Base-by-base conservation (phyloP, 208 protist genomes). In the Trypanosoma caninum region DNA sequence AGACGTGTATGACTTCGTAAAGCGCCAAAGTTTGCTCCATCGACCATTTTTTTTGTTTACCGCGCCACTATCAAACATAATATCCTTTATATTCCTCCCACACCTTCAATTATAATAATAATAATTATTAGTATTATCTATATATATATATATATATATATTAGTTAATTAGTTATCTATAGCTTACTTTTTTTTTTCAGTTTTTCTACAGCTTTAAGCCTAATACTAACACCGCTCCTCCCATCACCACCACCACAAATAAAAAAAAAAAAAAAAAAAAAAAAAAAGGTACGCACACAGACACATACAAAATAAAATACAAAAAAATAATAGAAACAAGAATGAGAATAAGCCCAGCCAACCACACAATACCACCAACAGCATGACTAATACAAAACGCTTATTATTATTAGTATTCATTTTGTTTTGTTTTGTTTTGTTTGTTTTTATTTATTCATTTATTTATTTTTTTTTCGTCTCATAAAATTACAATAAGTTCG, bases 1-100 rank as follows among this genome's bases (percentile, higher is more conserved):
- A 10, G 14, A 65, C 22, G 59, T 60, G 53, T 91, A 94, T 11
- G 56, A 53, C 69, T 82, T 88, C n/a, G 76, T 68, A 58, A 80
- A 83, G 1, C 47, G 58, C 55, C 55, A 63, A 9, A 62, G n/a
- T n/a, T n/a, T 16, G n/a, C 20, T 25, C 28, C 7, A 23, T 46
- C 30, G 56, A 9, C 54, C 35, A 52, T 42, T 66, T n/a, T 46
- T 47, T 5, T 41, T 18, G 1, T 38, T 51, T 25, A 35, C 37
- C 38, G 38, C 41, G 31, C 5, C 20, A 30, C 37, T 45, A 40
- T 63, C 59, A 56, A 53, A 9, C 58, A 67, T 53, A 30, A 73
- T n/a, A n/a, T n/a, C n/a, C n/a, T n/a, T n/a, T n/a, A n/a, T n/a
- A n/a, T n/a, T n/a, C n/a, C n/a, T n/a, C n/a, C n/a, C n/a, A n/a